Evolutionary conservation across 2,329 filamentous ascomycete genomes (phyloP).

Genomic region (Penicillium sp.): DNA sequence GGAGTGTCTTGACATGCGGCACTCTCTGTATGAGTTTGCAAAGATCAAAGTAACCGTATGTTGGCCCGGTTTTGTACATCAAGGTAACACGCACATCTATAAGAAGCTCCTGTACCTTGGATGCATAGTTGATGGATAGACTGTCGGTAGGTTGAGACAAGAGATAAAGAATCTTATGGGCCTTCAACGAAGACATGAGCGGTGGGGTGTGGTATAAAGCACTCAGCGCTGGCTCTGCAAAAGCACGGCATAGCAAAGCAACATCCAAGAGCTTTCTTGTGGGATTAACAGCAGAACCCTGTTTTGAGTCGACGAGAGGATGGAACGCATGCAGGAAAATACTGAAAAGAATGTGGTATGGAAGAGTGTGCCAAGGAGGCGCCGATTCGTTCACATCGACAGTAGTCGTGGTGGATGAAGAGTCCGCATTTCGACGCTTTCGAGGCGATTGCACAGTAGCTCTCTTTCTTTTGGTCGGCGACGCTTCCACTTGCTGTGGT

Average conservation of each 20-base stretch:
- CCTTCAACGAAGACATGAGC: conserved; percentile 52
- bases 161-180: conserved; percentile 47
- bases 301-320: conserved; percentile 47
- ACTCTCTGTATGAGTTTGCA: conserved; percentile 58
- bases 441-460: conserved; percentile 12
- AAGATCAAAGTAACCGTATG: conserved; percentile 54
- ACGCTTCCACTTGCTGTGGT: conserved; percentile 7
- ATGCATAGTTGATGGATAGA: conserved; percentile 60
- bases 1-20: conserved; percentile 64
- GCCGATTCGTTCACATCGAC: conserved; percentile 31
- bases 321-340: conserved; percentile 66
- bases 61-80: conserved; percentile 50
- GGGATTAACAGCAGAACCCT: conserved; percentile 21
- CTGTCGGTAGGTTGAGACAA: conserved; percentile 52
- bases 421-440: conserved; percentile 12
- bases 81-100: conserved; percentile 62
- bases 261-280: conserved; percentile 60
- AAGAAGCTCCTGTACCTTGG: conserved; percentile 66
- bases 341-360: conserved; percentile 65
- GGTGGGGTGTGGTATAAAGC: conserved; percentile 68
- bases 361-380: conserved; percentile 58
- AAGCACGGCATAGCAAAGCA: conserved; percentile 60
- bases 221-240: conserved; percentile 68
- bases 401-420: conserved; percentile 18
- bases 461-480: conserved; percentile 19